Evolutionary conservation across 2,329 filamentous ascomycete genomes (phyloP), one percentile per base, ranked within the genome.

Genomic region (Ophiocordyceps camponoti-floridani): DNA sequence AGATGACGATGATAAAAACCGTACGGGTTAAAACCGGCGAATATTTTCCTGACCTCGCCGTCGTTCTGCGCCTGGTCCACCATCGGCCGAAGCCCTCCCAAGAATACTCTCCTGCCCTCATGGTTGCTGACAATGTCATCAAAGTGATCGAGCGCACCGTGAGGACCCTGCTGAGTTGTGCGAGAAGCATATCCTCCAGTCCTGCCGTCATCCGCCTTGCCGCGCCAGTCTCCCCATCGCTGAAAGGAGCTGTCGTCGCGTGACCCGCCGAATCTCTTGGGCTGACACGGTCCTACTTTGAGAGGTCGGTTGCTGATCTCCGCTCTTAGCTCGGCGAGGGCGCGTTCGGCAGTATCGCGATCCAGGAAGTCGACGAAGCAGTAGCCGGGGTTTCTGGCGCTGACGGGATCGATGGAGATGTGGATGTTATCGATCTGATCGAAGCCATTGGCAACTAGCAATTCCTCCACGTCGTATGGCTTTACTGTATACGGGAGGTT

Each of bases 331-430:
- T 68, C 63, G n/a, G 59, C 54, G 56, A 84, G 74, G 58, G 51
- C 52, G 2, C 49, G 48, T 4, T 73, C 65, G 3, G 79, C 79
- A 28, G 74, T 64, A 27, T 73, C 72, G 41, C 67, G 67, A 42
- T 66, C 68, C 41, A 60, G 58, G 46, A 85, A 73, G 53, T 85
- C 80, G 41, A 84, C 73, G 52, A 86, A 85, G 62, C 80, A 85
- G 62, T 84, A 48, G 35, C 77, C 80, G 0, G 79, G 79, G 56
- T 84, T 85, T 41, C 79, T 68, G 38, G 71, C 74, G 28, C 73
- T 80, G 57, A 81, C 75, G 1, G 77, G 72, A 53, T 85, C 79
- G 44, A 81, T 69, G 1, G 77, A 78, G 52, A 85, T 79, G 56
- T 81, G 76, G 50, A 84, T 73, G 42, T 73, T 72, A 50, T 72